A percentile compares a stretch with the other conserved stretches of the same genome.
phyloP scores from a whole-genome alignment of 441 rosid species.

The Lagerstroemia fauriei region DNA sequence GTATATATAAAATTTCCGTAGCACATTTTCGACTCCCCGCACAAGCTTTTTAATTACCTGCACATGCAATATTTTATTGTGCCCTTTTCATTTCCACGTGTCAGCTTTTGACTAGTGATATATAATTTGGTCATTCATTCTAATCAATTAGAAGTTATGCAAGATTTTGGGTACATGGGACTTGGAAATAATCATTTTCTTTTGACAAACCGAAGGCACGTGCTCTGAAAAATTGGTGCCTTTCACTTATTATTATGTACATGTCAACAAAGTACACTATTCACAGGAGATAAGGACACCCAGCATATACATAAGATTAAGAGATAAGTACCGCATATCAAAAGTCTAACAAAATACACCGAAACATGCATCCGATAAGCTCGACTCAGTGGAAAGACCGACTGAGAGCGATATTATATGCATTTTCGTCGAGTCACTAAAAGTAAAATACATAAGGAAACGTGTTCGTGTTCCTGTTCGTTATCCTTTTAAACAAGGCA shows the following conservation, averaged over 20 bases:
- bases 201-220: neutral
- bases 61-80: too few relatives aligned
- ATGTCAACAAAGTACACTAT: neutral
- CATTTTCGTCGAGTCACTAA: too few relatives aligned
- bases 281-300: neutral
- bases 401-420: neutral
- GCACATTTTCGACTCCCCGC: neutral
- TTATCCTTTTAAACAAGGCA: too few relatives aligned
- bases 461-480: too few relatives aligned
- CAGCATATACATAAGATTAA: neutral
- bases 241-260: neutral
- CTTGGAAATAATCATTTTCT: neutral
- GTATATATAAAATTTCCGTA: neutral
- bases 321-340: neutral
- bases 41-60: too few relatives aligned
- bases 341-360: neutral
- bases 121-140: too few relatives aligned
- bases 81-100: too few relatives aligned
- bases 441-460: too few relatives aligned
- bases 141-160: neutral
- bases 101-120: too few relatives aligned
- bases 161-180: neutral
- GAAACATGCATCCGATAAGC: too few relatives aligned
- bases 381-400: neutral
- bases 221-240: neutral